Evolutionary conservation across 1,284 basidiomycete genomes (phyloP).

Genomic region (Rugosomyces carneus): DNA sequence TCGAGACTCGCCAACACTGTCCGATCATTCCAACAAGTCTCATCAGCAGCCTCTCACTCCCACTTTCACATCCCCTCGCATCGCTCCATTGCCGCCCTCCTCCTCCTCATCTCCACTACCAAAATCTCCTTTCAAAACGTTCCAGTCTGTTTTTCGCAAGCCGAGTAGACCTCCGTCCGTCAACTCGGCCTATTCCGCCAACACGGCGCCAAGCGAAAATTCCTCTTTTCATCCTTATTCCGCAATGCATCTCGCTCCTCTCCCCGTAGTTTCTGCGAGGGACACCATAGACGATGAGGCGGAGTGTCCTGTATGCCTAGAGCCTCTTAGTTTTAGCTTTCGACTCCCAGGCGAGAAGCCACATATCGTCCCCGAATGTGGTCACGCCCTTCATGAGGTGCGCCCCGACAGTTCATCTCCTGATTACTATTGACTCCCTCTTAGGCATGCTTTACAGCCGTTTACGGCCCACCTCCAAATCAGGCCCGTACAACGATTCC

Average conservation of each 20-base stretch:
- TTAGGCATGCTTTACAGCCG: constrained; percentile 91
- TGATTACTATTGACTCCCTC: constrained; percentile 8
- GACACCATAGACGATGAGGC: constrained; percentile 68
- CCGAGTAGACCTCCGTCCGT: constrained; percentile 22
- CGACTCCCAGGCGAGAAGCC: constrained; percentile 91
- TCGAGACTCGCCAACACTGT: constrained; percentile 22
- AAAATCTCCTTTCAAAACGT: constrained; percentile 23
- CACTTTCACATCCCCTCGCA: constrained; percentile 34
- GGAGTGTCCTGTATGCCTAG: constrained; percentile 87
- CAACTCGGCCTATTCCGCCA: constrained; percentile 32
- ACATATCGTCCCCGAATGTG: constrained; percentile 93
- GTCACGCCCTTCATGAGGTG: constrained; percentile 94
- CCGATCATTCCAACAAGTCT: constrained; percentile 20
- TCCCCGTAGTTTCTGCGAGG: constrained; percentile 63
- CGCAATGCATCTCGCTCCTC: constrained; percentile 50
- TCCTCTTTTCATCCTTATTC: constrained; percentile 40
- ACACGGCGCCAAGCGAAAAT: constrained; percentile 28
- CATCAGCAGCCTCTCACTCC: constrained; percentile 38
- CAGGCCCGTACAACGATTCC: constrained; percentile 47
- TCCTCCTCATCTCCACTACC: constrained; percentile 18
- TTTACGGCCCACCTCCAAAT: constrained; percentile 85
- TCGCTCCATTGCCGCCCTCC: constrained; percentile 27
- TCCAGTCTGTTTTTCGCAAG: constrained; percentile 33
- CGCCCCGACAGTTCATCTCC: constrained; percentile 20
- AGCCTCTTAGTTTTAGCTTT: constrained; percentile 83